Conservation (phyloP, 2,329 filamentous ascomycete genomes). For the Corynespora cassiicola region DNA sequence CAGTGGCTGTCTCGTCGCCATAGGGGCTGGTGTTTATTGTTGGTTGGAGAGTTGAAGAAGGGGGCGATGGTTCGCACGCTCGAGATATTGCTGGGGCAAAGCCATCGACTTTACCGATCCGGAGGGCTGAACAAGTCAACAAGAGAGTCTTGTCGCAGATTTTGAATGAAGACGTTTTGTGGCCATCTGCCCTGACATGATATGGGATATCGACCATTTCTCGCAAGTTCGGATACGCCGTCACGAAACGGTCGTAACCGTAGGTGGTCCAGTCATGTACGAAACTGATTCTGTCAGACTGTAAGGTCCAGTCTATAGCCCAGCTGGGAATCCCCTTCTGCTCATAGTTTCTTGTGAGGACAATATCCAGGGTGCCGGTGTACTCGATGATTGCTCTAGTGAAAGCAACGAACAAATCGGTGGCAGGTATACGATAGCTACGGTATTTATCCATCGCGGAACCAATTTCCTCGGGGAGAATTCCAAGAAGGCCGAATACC, state of each 20-base stretch:
- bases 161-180: background rate
- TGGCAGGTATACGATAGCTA: slow-evolving; percentile 4
- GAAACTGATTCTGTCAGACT: slow-evolving; percentile 1
- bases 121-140: slow-evolving; percentile 3
- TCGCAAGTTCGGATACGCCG: slow-evolving; percentile 3
- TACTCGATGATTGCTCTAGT: slow-evolving; percentile 7
- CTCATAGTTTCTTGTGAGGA: slow-evolving; percentile 4
- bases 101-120: slow-evolving; percentile 6
- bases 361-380: slow-evolving; percentile 7
- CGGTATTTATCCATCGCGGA: slow-evolving; percentile 3
- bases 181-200: background rate
- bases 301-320: slow-evolving; percentile 3
- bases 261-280: slow-evolving; percentile 7
- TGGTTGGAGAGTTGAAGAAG: slow-evolving; percentile 1
- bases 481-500: slow-evolving; percentile 44
- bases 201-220: slow-evolving; percentile 1
- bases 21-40: slow-evolving; percentile 2
- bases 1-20: slow-evolving; percentile 2
- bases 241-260: slow-evolving; percentile 6
- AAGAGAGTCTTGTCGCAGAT: background rate
- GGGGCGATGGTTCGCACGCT: too few species aligned
- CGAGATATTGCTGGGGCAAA: background rate
- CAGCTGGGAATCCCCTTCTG: slow-evolving; percentile 8
- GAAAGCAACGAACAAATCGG: slow-evolving; percentile 3
- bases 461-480: slow-evolving; percentile 31